Base-by-base conservation (phyloP, 768 basidiomycete species). In the Russula emetica region DNA sequence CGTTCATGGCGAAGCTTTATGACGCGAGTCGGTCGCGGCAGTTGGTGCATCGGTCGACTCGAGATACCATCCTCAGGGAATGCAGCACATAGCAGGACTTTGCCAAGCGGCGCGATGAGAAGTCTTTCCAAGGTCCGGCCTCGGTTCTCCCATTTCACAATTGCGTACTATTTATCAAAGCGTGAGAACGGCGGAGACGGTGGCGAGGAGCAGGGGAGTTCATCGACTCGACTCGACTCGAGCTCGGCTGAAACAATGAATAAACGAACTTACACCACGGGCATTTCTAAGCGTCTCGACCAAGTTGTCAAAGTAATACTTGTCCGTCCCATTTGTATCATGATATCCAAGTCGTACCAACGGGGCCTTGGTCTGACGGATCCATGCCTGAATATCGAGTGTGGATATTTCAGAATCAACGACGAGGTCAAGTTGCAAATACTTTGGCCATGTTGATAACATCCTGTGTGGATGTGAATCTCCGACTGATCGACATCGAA, bases 351-450 rank as follows among this genome's bases (percentile, higher is more conserved):
- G 36, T 3, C 32, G 44, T 24, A 22, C 30, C 10, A 61, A 22
- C 5, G 54, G 16, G 8, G 66, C 53, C 20, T 52, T 38, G 34
- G 5, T 38, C 9, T 47, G 32, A 28, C 16, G 28, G 9, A 64
- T 50, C 60, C 63, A 61, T 24, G 50, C 22, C 20, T 62, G 51
- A 5, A 67, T 22, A 8, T 59, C 63, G 26, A 42, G 22, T 5
- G 22, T 53, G 30, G 3, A 7, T 24, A 45, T 44, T 32, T 22
- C 30, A 5, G 42, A 18, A 9, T 24, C 51, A 32, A 3, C 20
- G 44, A 44, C 16, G 2, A 60, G 13, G 9, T 60, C 51, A 22
- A 53, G 40, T 13, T 3, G 9, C 42, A 60, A 24, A 13, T 1
- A 3, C 1, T 8, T 9, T 24, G 59, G 59, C 51, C 51, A 60